Evolutionary conservation across 2,329 filamentous ascomycete species (phyloP), one percentile per base, ranked within the genome.

Genomic region (Penicillium hesseltinei): DNA sequence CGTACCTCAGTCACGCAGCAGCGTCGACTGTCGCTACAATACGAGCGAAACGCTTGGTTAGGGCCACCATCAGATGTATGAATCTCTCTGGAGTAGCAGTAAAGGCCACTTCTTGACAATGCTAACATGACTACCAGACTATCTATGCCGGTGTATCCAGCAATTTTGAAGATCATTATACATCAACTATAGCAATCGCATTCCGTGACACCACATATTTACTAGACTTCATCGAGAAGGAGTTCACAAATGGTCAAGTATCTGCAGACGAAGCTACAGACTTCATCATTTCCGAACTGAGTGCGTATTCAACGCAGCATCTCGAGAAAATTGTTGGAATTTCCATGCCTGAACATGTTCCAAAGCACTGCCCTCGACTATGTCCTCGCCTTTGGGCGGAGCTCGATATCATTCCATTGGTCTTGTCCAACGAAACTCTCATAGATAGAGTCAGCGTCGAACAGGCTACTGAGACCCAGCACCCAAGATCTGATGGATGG

Each of bases 121-220:
- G 39, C 53, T 66, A 47, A 63, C 40, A 42, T 8, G 4, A 7
- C 29, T 9, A 56, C 59, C 64, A 78, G 69, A 75, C 67, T 15
- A 74, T 78, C 39, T 78, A 78, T 58, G 75, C 70, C 29, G 77
- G 76, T 19, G 65, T 78, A 29, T 73, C 76, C 0, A 67, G 68
- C 2, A 60, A 62, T 6, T 71, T 75, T 27, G 63, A 67, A 4
- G 66, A 75, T 5, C 62, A 73, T 39, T 76, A 78, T 51, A 80
- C 80, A 1, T 78, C 85, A 11, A 81, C 83, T 5, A 79, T 90
- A 25, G 86, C 87, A 15, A 77, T 92, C 48, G 88, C 88, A 4
- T 82, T 89, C 60, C 88, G 91, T 61, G 89, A 92, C 69, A 84
- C 85, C 6, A 87, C 87, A 4, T 92, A 92, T 69, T 84, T 89